Base-by-base conservation (phyloP, 2,329 filamentous ascomycete species). In the Dendryphion nanum region DNA sequence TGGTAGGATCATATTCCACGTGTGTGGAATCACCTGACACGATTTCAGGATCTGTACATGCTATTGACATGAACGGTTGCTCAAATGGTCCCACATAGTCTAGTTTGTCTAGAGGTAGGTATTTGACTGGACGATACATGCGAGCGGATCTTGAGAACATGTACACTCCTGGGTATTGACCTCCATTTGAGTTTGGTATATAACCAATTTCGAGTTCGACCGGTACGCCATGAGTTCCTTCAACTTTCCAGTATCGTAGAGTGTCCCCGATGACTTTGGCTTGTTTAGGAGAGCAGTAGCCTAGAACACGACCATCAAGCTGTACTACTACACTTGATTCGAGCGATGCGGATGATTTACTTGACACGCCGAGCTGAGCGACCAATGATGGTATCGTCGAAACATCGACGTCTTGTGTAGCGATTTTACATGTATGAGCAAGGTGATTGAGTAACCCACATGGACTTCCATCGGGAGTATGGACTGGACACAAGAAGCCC, bases 41-140 rank as follows among this genome's bases (percentile, higher is more conserved):
- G 44, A 97, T 81, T 64, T 98, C 93, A 21, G 83, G 78, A 34
- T 90, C 85, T n/a, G 87, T 83, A 53, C 89, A 90, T 16, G 93
- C 90, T 61, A 98, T 95, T 33, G 89, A 89, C 91, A 98, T 96
- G 73, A 93, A 97, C 0, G 91, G 90, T 70, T 98, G 93, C 68
- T 98, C 93, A 50, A 94, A 87, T 1, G 93, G 86, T 7, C 93
- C 93, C 21, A 98, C 86, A 47, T 81, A 89, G 68, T 98, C 93
- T 53, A 86, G 76, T 63, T 86, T 88, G 43, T 88, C 86, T 4
- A 95, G 75, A 4, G 90, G 85, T 18, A 98, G 76, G 61, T 97
- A 95, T 66, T 91, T 95, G 55, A 94, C 88, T 2, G 91, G 90
- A 43, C 93, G 79, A 41, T 91, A 80, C 89, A 98, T 94, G 17